A percentile compares a stretch with the other conserved stretches of the same genome.
These are phyloP conservation scores for Aspergillus calidoustus DNA, from an alignment of 2,329 filamentous ascomycete genomes.

Conservation along the genomic window DNA sequence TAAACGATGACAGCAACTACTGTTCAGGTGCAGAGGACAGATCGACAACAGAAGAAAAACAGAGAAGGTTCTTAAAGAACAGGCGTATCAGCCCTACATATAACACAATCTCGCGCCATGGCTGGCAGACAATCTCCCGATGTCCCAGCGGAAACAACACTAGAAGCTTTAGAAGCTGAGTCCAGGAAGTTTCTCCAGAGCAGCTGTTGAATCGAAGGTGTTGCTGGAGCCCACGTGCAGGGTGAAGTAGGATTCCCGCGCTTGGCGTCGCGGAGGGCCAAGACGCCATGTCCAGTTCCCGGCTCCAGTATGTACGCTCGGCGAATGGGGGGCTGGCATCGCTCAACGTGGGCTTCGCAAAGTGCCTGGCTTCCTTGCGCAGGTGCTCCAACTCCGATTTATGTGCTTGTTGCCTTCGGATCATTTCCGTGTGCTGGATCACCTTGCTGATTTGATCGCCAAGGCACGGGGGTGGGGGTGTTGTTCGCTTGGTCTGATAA, in stretches of 20 bases:
- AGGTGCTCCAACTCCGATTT: no score
- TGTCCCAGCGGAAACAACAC: conserved; percentile 59
- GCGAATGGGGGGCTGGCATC: neutral
- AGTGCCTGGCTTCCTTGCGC: neutral
- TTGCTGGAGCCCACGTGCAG: neutral
- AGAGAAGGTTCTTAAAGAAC: neutral
- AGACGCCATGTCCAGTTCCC: neutral
- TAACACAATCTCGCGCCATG: conserved; percentile 50
- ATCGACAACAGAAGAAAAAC: neutral
- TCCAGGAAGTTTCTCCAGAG: conserved; percentile 42
- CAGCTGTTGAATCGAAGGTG: neutral
- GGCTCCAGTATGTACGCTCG: neutral
- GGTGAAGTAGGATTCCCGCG: neutral
- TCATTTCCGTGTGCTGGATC: neutral
- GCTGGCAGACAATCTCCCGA: conserved; percentile 56
- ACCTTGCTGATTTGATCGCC: neutral
- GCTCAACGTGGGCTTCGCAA: neutral
- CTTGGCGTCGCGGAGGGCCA: neutral
- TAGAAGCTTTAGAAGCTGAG: conserved; percentile 49
- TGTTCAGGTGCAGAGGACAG: neutral
- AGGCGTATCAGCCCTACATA: neutral
- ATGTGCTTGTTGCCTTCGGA: neutral
- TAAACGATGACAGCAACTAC: neutral
- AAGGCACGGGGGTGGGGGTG: neutral
- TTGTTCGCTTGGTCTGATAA: neutral